These are phyloP conservation scores for Mycena leptocephala DNA, from an alignment of 768 basidiomycete species.

Conservation along the genomic window DNA sequence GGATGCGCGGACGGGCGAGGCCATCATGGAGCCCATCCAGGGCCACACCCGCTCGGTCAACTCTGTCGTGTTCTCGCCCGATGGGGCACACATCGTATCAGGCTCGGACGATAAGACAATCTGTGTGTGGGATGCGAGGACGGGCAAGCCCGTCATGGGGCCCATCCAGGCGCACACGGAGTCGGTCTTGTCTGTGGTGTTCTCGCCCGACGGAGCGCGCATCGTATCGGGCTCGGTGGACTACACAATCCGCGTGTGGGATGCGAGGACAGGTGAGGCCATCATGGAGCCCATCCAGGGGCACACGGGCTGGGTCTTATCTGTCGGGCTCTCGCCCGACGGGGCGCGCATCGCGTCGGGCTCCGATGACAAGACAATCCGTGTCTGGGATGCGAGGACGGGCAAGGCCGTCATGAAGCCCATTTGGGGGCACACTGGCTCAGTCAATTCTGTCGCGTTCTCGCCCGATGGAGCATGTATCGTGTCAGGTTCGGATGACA, in stretches of 20 bases:
- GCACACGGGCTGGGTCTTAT: background rate
- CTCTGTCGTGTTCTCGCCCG: background rate
- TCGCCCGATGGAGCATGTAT: too few species aligned
- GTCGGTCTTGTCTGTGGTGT: background rate
- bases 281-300: background rate
- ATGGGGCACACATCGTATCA: background rate
- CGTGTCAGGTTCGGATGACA: too few species aligned
- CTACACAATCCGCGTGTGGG: background rate
- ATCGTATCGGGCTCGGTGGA: background rate
- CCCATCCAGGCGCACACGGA: background rate
- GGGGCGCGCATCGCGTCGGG: background rate
- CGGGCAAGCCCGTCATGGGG: too few species aligned
- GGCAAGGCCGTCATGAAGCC: background rate
- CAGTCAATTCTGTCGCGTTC: background rate
- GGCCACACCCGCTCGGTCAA: background rate
- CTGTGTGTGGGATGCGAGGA: too few species aligned
- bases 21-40: background rate
- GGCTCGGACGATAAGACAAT: background rate
- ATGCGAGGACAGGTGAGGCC: background rate
- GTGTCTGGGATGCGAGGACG: background rate
- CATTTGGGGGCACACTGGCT: background rate
- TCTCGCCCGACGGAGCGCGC: background rate
- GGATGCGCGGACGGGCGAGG: background rate
- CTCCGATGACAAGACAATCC: background rate
- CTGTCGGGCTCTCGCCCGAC: background rate